Evolutionary conservation across 2,329 filamentous ascomycete genomes (phyloP), one percentile per base, ranked within the genome.

Genomic region (Penicillium fuscoglaucum): DNA sequence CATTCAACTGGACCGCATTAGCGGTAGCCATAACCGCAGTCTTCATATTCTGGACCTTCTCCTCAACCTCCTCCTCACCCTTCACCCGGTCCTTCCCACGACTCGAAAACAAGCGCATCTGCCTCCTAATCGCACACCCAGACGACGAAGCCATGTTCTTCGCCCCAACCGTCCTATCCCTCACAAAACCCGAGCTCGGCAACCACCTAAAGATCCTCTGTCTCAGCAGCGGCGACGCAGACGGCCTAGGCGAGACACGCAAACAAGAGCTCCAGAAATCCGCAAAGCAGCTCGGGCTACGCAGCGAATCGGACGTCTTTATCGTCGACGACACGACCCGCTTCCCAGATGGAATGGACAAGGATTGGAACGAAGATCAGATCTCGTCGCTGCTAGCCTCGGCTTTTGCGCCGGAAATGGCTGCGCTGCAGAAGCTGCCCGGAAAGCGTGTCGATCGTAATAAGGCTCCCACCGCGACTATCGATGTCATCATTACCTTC

Each of bases 71-170:
- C 4, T 68, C 70, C n/a, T 77, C 76, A 8, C 72, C 74, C 12
- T 74, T 77, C 57, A 71, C 72, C 9, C 67, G 69, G 28, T 69
- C 68, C 35, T 77, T 78, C 58, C 90, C 91, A 4, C 83, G 79
- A 45, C 80, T 97, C 62, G 82, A 81, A 67, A 89, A 91, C 79
- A 96, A 96, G 82, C 87, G 90, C 70, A 91, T 99, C 71, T 90
- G 90, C 73, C 84, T 99, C 54, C 82, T 99, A 55, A 98, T 99
- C 70, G 95, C 95, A 24, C 95, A 99, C 78, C 95, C 95, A 0
- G 95, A 99, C 77, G 95, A 99, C 71, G 95, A 99, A 80, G 95
- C 93, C 75, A 99, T 99, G 95, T 99, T 99, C 82, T 99, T 99
- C 78, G 87, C 92, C 62, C 95, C 95, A 0, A 90, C 91, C 0